Percentiles rank a stretch among this genome's conserved stretches.
These are phyloP conservation scores for Ogataea nitratoaversa DNA, from an alignment of 805 yeast species.

Conservation along the genomic window DNA sequence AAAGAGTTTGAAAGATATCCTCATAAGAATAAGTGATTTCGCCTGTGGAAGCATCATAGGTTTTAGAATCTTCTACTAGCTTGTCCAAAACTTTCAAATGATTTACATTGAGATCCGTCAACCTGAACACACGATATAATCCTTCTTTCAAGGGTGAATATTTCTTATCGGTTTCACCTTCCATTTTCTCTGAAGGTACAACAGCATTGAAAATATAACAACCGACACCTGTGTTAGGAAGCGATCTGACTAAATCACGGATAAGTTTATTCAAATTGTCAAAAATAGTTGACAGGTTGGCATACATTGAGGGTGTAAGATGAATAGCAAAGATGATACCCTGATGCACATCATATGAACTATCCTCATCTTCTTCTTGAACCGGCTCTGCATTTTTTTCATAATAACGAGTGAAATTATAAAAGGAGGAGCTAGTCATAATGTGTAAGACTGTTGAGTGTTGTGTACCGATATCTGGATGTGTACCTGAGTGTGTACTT, in stretches of 20 bases:
- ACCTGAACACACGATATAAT: slow-evolving; percentile 45
- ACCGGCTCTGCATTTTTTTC: background rate
- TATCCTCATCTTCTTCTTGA: slow-evolving; percentile 9
- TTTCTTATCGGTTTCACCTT: slow-evolving; percentile 10
- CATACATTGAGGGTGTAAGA: slow-evolving; percentile 44
- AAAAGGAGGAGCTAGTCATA: background rate
- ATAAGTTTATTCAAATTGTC: slow-evolving; percentile 57
- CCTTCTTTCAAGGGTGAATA: slow-evolving; percentile 26
- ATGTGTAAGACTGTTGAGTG: background rate
- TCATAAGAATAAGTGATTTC: slow-evolving; percentile 8
- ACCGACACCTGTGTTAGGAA: slow-evolving; percentile 73
- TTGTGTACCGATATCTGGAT: background rate
- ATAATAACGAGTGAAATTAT: background rate
- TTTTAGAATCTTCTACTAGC: slow-evolving; percentile 38
- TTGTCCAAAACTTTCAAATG: slow-evolving; percentile 56
- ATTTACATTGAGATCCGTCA: slow-evolving; percentile 50
- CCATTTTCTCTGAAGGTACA: slow-evolving; percentile 14
- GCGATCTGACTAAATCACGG: slow-evolving; percentile 57
- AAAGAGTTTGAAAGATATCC: slow-evolving; percentile 27
- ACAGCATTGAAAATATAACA: slow-evolving; percentile 55
- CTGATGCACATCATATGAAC: slow-evolving; percentile 50
- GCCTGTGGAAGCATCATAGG: slow-evolving; percentile 10
- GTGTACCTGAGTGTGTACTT: no score
- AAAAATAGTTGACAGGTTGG: slow-evolving; percentile 40
- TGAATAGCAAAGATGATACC: slow-evolving; percentile 64